Conservation (phyloP, 768 basidiomycete species). For the Strobilomyces echinocephalus region DNA sequence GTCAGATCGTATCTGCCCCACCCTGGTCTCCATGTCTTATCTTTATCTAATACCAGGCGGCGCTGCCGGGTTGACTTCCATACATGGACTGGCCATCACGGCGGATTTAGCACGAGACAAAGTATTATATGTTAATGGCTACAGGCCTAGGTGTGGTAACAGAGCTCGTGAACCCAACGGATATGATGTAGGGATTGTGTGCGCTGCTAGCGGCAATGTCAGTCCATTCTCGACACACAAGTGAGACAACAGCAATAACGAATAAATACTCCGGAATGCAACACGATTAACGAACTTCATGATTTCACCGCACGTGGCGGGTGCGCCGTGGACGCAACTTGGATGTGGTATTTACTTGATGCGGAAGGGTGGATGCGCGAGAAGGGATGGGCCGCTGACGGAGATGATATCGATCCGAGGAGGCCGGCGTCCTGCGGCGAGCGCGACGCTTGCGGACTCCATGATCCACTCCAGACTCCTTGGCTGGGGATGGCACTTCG, state of each 20-base stretch:
- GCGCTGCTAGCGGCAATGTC: slow-evolving; percentile 3
- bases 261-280: slow-evolving; percentile 26
- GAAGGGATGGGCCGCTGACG: slow-evolving; percentile 25
- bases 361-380: slow-evolving; percentile 11
- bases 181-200: not conserved
- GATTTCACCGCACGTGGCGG: slow-evolving; percentile 12
- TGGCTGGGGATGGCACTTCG: slow-evolving; percentile 9
- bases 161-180: not conserved
- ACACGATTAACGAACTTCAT: not conserved
- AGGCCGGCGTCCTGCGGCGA: slow-evolving; percentile 6
- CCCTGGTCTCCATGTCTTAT: not conserved
- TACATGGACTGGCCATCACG: not conserved
- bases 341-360: slow-evolving; percentile 8
- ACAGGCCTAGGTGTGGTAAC: slow-evolving; percentile 1
- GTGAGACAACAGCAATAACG: slow-evolving; percentile 34
- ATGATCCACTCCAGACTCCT: slow-evolving; percentile 2
- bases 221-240: slow-evolving; percentile 8
- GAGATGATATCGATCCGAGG: slow-evolving; percentile 27
- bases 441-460: slow-evolving; percentile 9
- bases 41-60: not conserved
- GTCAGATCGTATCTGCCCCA: slow-evolving; percentile 10
- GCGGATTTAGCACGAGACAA: not conserved
- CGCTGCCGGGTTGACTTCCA: not conserved
- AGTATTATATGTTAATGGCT: slow-evolving; percentile 7
- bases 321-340: slow-evolving; percentile 15